Base-by-base conservation (phyloP, 306 rosid genomes). In the Arachis stenosperma region DNA sequence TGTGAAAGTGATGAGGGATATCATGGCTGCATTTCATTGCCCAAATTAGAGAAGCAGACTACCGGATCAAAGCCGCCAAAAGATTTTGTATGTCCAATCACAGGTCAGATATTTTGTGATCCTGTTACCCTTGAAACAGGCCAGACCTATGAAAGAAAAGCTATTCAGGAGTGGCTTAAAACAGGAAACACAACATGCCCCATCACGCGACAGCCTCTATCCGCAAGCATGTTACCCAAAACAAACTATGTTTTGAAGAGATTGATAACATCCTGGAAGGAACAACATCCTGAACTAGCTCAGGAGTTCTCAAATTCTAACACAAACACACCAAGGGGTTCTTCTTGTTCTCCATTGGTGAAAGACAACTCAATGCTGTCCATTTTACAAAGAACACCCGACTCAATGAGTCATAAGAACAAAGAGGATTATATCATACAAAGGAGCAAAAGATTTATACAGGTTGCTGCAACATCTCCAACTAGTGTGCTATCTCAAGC, bases 111-210 rank as follows among this genome's bases (percentile, higher is more conserved):
- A 67, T 91, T 93, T 73, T 36, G 80, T 78, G 97, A 93, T 65
- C 94, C 98, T 41, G 98, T 93, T 47, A 93, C 98, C 65, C 97
- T 93, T 69, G 98, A 93, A 84, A 93, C 98, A 15, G 97, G 98
- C 14, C 97, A 93, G 84, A 93, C 97, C 59, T 93, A 82, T 73
- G 98, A 93, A 84, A 85, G 94, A 81, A 89, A 84, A 86, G 97
- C 96, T 46, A 93, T 93, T 79, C 94, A 91, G 68, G 94, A 93
- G 70, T 93, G 98, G 98, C 86, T 91, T 30, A 88, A 85, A 84
- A 86, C 94, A 73, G 97, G 97, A 82, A 93, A 93, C 70, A 88
- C 88, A 17, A 85, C 96, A 22, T 93, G 98, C 44, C 98, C 97
- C 29, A 93, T 93, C 67, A 89, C 98, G 3, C 79, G 89, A 15